These are phyloP conservation scores for Pseudocercospora fijiensis DNA, from an alignment of 2,329 filamentous ascomycete species.

Conservation along the genomic window DNA sequence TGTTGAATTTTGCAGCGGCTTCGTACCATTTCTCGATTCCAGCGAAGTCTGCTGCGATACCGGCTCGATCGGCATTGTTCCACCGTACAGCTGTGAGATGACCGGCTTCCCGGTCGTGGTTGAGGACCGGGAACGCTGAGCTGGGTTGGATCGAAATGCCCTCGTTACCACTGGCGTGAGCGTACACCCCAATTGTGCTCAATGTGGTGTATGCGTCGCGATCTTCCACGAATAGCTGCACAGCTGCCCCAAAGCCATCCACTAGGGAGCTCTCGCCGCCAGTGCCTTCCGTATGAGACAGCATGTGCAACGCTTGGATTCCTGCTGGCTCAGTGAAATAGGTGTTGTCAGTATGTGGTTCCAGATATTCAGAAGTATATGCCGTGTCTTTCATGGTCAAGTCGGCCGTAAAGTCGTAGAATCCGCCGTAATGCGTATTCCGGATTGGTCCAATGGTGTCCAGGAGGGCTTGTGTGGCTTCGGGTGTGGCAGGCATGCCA, in stretches of 20 bases:
- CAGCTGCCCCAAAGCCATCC: slow-evolving; percentile 77
- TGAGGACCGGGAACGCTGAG: slow-evolving; percentile 68
- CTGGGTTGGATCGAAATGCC: slow-evolving; percentile 77
- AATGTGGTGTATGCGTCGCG: slow-evolving; percentile 60
- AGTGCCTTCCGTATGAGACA: slow-evolving; percentile 68
- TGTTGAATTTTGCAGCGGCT: slow-evolving; percentile 70
- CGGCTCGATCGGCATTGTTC: slow-evolving; percentile 88
- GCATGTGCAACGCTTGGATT: slow-evolving; percentile 86
- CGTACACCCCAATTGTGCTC: slow-evolving; percentile 59
- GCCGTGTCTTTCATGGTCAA: slow-evolving; percentile 66
- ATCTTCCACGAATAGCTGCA: slow-evolving; percentile 56
- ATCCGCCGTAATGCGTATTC: slow-evolving; percentile 83
- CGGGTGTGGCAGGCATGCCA: slow-evolving; percentile 65
- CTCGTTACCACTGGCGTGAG: slow-evolving; percentile 83
- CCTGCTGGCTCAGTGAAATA: slow-evolving; percentile 93
- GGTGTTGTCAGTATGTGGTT: slow-evolving; percentile 88
- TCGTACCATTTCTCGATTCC: slow-evolving; percentile 65
- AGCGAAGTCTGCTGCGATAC: slow-evolving; percentile 57
- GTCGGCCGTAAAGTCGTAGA: slow-evolving; percentile 87
- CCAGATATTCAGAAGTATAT: slow-evolving; percentile 81
- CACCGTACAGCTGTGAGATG: slow-evolving; percentile 70
- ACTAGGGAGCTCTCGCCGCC: slow-evolving; percentile 81
- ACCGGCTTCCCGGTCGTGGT: slow-evolving; percentile 50
- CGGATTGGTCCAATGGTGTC: slow-evolving; percentile 83
- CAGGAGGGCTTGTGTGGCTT: slow-evolving; percentile 71